Evolutionary conservation across 768 basidiomycete species (phyloP), one percentile per base, ranked within the genome.

Genomic region (Rhodotorula paludigena): DNA sequence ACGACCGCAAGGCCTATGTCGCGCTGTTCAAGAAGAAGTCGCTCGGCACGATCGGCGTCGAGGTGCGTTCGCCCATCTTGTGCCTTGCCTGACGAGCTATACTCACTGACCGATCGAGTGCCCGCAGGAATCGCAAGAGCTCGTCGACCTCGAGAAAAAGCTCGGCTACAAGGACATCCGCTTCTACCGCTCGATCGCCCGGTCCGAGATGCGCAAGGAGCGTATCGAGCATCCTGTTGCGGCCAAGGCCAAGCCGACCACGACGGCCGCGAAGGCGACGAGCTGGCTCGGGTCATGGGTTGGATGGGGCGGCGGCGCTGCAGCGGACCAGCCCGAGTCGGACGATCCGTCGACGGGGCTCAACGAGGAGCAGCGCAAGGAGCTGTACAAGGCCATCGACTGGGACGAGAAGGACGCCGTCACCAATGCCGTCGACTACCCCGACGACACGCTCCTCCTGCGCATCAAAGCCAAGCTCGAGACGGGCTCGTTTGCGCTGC

Each of bases 131-230:
- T 28, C 58, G 32, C 21, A 63, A 47, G 48, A 61, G 7, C 80
- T 93, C 38, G 83, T 86, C 53, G 81, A 78, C 1, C 80, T 98
- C 62, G 96, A 99, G 77, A 81, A 78, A 71, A 91, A 90, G 77
- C 82, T 98, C 36, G 83, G 86, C 0, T 98, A 97, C 73, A 91
- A 94, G 77, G 96, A 98, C 75, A 87, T 99, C 57, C 87, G 94
- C 7, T 96, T 97, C 79, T 99, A 98, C 80, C 86, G 96, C 39
- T 97, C 92, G 7, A 90, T 98, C 67, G 90, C 92, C 0, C 86
- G 90, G 35, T 91, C 91, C 5, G 86, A 86, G 71, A 81, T 94
- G 23, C 86, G 87, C 73, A 92, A 97, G 77, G 92, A 98, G 74
- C 82, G 85, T 30, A 89, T 85, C 55, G 83, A 84, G 73, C 88